phyloP scores from a whole-genome alignment of 352 stramenopile genomes.

The Globisporangium mamillatum region DNA sequence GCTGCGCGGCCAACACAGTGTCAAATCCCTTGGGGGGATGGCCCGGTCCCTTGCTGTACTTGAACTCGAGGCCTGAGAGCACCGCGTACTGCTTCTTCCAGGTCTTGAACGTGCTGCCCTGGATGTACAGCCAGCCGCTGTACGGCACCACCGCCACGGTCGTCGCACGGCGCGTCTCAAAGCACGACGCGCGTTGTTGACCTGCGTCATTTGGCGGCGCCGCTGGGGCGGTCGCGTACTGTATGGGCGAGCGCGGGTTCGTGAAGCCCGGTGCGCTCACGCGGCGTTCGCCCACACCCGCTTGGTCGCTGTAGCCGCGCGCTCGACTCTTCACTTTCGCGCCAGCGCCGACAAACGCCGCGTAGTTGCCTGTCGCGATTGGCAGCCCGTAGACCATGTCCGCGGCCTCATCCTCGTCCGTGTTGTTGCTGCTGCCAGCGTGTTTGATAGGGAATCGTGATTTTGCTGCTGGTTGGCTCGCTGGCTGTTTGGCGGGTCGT shows the following conservation, averaged over 20 bases:
- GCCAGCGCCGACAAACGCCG: constrained; percentile 31
- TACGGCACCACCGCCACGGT: constrained; percentile 55
- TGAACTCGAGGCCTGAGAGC: constrained; percentile 70
- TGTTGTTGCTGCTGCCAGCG: background rate
- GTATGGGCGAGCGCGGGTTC: constrained; percentile 7
- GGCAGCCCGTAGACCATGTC: constrained; percentile 49
- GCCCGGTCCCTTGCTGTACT: constrained; percentile 61
- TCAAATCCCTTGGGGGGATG: constrained; percentile 70
- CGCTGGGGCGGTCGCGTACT: constrained; percentile 22
- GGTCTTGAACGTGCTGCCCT: constrained; percentile 50
- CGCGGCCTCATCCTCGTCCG: constrained; percentile 23
- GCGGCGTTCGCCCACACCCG: constrained; percentile 18
- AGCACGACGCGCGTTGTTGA: constrained; percentile 42
- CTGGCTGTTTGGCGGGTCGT: background rate
- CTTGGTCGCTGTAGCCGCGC: constrained; percentile 61
- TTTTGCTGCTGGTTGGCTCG: constrained; percentile 11
- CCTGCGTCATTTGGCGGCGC: background rate
- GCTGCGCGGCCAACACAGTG: constrained; percentile 40
- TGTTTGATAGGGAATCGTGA: constrained; percentile 5
- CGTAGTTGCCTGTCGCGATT: constrained; percentile 50
- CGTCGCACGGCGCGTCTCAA: constrained; percentile 55
- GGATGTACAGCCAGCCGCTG: constrained; percentile 67
- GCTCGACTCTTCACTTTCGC: constrained; percentile 27
- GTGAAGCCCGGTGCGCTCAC: constrained; percentile 36
- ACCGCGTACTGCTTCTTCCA: constrained; percentile 78